Percentiles rank a stretch among this genome's conserved stretches.
Evolutionary conservation across 495 filamentous ascomycete genomes (phyloP).

Genomic region (Tuber borchii): DNA sequence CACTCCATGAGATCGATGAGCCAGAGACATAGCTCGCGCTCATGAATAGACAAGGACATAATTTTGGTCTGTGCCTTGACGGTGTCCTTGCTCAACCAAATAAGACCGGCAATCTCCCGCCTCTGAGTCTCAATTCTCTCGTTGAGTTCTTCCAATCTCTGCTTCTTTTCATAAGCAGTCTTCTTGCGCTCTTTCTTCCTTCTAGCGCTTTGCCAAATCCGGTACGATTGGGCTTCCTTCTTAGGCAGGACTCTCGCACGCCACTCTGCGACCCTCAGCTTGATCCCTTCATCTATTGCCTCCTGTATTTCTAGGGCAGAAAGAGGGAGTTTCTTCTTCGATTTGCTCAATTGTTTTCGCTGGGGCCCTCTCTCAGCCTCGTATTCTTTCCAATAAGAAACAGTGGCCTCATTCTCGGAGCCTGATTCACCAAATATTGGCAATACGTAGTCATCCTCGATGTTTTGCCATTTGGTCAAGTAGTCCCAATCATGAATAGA

Average conservation of each 20-base stretch:
- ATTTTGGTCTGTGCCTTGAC: constrained; percentile 51
- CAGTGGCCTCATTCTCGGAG: constrained; percentile 52
- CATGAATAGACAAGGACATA: constrained; percentile 58
- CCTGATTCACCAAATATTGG: constrained; percentile 63
- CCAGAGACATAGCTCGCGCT: constrained; percentile 45
- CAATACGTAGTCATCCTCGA: constrained; percentile 49
- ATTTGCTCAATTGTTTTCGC: constrained; percentile 26
- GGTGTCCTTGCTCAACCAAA: constrained; percentile 49
- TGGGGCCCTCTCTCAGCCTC: constrained; percentile 48
- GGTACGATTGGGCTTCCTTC: constrained; percentile 51
- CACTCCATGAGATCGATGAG: constrained; percentile 23
- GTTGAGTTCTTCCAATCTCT: constrained; percentile 42
- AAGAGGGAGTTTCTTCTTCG: constrained; percentile 36
- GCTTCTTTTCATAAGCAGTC: constrained; percentile 32
- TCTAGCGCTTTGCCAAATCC: constrained; percentile 55
- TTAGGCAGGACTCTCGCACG: constrained; percentile 50
- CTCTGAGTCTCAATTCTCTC: constrained; percentile 50
- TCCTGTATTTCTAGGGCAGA: constrained; percentile 48
- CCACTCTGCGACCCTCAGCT: constrained; percentile 55
- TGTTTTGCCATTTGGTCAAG: constrained; percentile 38
- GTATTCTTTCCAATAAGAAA: constrained; percentile 59
- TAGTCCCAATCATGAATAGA: constrained; percentile 33
- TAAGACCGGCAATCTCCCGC: constrained; percentile 48
- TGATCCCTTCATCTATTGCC: constrained; percentile 52
- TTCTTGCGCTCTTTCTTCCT: constrained; percentile 34